Conservation (phyloP, 148 eudicot genomes). For the Rhododendron simsii region DNA sequence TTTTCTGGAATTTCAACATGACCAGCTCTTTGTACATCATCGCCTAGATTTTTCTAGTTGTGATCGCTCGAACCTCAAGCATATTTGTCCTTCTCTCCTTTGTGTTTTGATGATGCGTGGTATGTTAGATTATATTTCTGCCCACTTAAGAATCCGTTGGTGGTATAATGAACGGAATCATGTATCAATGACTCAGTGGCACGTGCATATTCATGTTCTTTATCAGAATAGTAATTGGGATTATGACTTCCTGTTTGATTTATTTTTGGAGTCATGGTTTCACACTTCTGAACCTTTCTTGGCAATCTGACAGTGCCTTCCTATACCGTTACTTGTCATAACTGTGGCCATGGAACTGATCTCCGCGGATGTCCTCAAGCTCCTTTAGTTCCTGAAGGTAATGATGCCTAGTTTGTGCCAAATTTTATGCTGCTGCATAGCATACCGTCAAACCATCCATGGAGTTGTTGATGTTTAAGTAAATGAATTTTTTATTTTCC, state of each 20-base stretch:
- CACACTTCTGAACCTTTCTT: constrained; percentile 20
- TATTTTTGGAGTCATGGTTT: neutral
- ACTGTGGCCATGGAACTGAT: constrained; percentile 97
- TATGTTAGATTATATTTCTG: neutral
- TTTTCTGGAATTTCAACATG: neutral
- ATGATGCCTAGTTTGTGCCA: constrained; percentile 9
- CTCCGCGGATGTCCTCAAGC: constrained; percentile 95
- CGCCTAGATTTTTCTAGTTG: neutral
- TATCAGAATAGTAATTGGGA: neutral
- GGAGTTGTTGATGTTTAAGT: constrained; percentile 10
- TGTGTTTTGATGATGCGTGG: neutral
- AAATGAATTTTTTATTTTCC: neutral
- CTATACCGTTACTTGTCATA: constrained; percentile 63
- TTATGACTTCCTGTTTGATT: neutral
- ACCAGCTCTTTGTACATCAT: neutral
- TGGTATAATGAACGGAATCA: neutral
- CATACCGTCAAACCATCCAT: neutral
- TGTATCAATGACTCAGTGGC: neutral
- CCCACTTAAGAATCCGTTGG: neutral
- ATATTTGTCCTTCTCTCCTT: neutral
- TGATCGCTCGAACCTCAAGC: neutral
- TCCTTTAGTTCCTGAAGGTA: constrained; percentile 85
- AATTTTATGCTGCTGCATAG: constrained; percentile 11
- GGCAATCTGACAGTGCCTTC: constrained; percentile 73
- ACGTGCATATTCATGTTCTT: neutral